phyloP scores from a whole-genome alignment of 208 protist species.

The Acanthamoeba royreba region DNA sequence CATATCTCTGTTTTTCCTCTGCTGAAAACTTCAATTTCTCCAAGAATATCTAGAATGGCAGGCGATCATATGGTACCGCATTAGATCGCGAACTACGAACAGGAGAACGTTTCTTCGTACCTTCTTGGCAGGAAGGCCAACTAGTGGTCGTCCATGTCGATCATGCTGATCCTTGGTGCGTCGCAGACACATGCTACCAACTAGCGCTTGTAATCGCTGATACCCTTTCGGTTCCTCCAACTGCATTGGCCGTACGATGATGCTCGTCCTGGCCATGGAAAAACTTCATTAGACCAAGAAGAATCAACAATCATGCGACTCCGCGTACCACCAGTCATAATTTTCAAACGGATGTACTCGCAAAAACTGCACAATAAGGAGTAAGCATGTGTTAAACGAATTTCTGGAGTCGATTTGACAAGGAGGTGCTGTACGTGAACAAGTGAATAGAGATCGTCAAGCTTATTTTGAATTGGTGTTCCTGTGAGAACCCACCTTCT shows the following conservation, averaged over 20 bases:
- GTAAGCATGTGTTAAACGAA: too few relatives aligned
- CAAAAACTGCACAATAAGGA: too few relatives aligned
- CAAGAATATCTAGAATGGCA: background rate
- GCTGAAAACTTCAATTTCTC: background rate
- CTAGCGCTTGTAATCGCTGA: background rate
- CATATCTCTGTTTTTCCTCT: background rate
- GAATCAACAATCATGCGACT: background rate
- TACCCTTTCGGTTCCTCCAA: background rate
- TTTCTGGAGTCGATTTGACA: conserved; percentile 69
- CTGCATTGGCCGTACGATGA: conserved; percentile 17
- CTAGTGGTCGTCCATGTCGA: background rate
- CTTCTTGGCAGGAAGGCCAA: conserved; percentile 2
- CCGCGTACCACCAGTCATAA: conserved; percentile 2
- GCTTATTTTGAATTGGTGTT: conserved; percentile 80
- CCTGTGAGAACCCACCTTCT: conserved; percentile 78
- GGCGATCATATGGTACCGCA: background rate
- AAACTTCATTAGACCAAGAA: background rate
- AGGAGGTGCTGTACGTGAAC: conserved; percentile 42
- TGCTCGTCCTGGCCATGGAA: background rate
- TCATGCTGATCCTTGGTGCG: conserved; percentile 29
- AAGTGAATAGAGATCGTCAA: conserved; percentile 79
- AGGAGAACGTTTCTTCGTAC: background rate
- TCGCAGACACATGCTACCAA: background rate
- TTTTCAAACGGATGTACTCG: conserved; percentile 14
- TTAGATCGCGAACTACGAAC: background rate